Base-by-base conservation (phyloP, 495 filamentous ascomycete genomes). In the Tuber brumale region DNA sequence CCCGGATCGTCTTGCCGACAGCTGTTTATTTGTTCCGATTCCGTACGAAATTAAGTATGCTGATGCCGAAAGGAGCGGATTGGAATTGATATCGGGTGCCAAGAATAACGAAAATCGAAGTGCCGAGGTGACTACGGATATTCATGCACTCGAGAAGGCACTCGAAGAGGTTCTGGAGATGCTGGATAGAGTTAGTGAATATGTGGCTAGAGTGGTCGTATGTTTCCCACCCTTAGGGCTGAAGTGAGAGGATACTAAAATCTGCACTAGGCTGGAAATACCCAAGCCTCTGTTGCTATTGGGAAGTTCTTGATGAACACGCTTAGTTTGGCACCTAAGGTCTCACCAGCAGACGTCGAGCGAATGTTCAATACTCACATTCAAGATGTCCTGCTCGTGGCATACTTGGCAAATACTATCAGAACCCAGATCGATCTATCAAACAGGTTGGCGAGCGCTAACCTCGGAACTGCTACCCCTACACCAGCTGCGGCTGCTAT, bases 291-390 rank as follows among this genome's bases (percentile, higher is more conserved):
- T 71, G 94, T 91, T 74, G 94, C 94, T 23, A 87, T 99, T 76
- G 95, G 95, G 73, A 96, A 98, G 86, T 97, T 93, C 85, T 86
- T 99, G 74, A 91, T 98, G 87, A 94, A 95, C 85, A 90, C 94
- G 45, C 88, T 99, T 72, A 92, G 92, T 72, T 87, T 99, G 76
- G 93, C 94, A 44, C 95, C 95, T 75, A 98, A 97, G 88, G 95
- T 99, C 12, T 92, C 95, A 76, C 87, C 90, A 10, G 88, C 90
- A 71, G 92, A 94, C 81, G 93, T 99, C 81, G 95, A 99, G 88
- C 85, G 91, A 81, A 94, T 97, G 87, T 99, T 99, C 89, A 98
- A 99, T 88, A 96, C 96, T 86, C 95, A 99, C 86, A 93, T 99
- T 85, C 95, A 99, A 86, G 95, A 99, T 83, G 94, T 99, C 75